Base-by-base conservation (phyloP, 257 asterid genomes). In the Phtheirospermum japonicum region DNA sequence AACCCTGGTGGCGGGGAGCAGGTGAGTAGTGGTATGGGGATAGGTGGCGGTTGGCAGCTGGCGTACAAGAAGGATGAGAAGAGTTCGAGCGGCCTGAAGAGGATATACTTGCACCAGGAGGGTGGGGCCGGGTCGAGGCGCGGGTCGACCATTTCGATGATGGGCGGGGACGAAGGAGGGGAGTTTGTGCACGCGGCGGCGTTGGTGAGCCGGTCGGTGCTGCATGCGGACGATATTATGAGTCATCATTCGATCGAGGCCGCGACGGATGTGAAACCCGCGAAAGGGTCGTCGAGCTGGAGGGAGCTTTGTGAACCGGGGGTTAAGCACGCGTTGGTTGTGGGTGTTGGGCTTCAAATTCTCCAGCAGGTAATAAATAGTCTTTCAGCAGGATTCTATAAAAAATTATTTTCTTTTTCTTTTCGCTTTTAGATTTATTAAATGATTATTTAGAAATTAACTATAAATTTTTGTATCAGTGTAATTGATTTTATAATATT, bases 1-100 rank as follows among this genome's bases (percentile, higher is more conserved):
- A 23, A 23, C 28, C 57, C 77, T 8, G 98, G 80, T 0, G 80
- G 82, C 39, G 96, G 2, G 3, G 28, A 87, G 60, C 84, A 84
- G 14, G 74, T 79, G 31, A 76, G 80, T 11, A 76, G 82, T 11
- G 75, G 85, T 1, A 72, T 89, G 79, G 97, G 96, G 5, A 90
- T 93, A 4, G 97, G 99, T 11, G 95, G 96, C 6, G 99, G 99
- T 33, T 93, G 99, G 99, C 95, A 89, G 71, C 75, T 93, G 48
- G 99, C 99, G 0, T 93, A 93, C 46, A 82, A 73, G 43, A 87
- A 87, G 54, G 99, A 93, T n/a, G 89, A 88, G 56, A 80, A 77
- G 16, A 79, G 60, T 20, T 71, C 77, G 4, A 83, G 88, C 4
- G 86, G 87, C 13, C 82, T 93, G 19, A 87, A 82, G 77, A 89